Base-by-base conservation (phyloP, 257 asterid species). In the Solanum clarkiae region DNA sequence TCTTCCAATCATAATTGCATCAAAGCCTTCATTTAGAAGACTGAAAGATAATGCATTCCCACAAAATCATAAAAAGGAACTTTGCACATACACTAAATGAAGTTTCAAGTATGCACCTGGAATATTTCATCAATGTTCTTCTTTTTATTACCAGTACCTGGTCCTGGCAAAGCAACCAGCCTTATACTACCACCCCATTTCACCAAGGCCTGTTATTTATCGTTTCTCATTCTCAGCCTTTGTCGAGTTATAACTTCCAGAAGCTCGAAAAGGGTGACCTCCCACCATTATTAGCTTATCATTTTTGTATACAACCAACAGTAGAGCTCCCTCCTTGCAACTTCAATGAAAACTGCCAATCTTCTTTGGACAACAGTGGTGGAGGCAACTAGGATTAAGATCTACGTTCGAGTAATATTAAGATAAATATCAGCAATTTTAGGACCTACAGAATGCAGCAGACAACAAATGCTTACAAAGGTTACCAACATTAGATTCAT, bases 301-400 rank as follows among this genome's bases (percentile, higher is more conserved):
- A 84, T 63, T 93, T 89, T 88, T 91, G 87, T 89, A 93, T 60
- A 91, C 42, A 4, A 36, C 42, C 42, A 36, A 36, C 42, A 36
- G 42, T 5, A 36, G 42, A 36, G 42, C 42, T 36, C 42, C 42
- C 42, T 36, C 42, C 42, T 36, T 36, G 42, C 42, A 36, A 36
- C 42, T 4, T 36, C 42, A 36, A 36, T 36, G 42, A 36, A 36
- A 36, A 36, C 42, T 5, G 42, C 42, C 42, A 94, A 87, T 95
- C 97, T 92, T 93, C 99, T 89, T 87, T 94, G 22, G 99, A 93
- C 82, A 94, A 40, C 79, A 92, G 86, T 86, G 98, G 99, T n/a
- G 98, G 98, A 0, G 98, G 99, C 82, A 96, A 89, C 92, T 95
- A 42, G 99, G 98, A 88, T 96, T 95, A 89, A 95, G 86, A 87